Conservation (phyloP, 1,284 basidiomycete species). For the Malassezia obtusa region DNA sequence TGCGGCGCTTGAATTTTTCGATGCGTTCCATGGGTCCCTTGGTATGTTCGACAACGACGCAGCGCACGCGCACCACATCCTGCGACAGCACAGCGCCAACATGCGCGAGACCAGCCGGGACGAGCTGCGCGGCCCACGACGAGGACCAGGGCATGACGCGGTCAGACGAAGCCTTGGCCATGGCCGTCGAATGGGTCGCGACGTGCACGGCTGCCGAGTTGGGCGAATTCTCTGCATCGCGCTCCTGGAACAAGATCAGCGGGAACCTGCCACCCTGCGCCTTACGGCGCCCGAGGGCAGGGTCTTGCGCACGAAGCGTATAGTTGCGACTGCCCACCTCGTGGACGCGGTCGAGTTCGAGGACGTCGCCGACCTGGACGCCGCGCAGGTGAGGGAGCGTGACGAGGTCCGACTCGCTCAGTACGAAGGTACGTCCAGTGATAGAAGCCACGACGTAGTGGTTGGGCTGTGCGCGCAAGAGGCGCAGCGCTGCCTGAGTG, state of each 20-base stretch:
- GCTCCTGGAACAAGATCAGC: not conserved
- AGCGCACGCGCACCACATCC: conserved; percentile 59
- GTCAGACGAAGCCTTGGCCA: not conserved
- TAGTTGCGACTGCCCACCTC: conserved; percentile 91
- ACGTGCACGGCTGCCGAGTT: not conserved
- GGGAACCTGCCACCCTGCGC: conserved; percentile 14
- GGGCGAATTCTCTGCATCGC: not conserved
- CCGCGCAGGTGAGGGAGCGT: conserved; percentile 74
- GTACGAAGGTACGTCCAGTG: conserved; percentile 73
- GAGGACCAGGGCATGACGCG: conserved; percentile 19
- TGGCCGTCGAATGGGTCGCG: conserved; percentile 1
- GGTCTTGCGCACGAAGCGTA: conserved; percentile 60
- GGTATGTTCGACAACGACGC: conserved; percentile 91
- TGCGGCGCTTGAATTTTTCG: conserved; percentile 92
- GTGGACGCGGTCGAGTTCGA: conserved; percentile 74
- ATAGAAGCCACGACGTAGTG: conserved; percentile 84
- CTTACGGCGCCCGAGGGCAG: conserved; percentile 18
- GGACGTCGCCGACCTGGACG: conserved; percentile 64
- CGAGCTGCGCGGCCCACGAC: conserved; percentile 33
- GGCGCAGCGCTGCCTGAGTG: conserved; percentile 40
- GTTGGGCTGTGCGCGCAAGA: conserved; percentile 58
- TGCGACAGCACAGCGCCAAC: conserved; percentile 29
- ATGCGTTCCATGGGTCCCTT: conserved; percentile 82
- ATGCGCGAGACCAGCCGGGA: conserved; percentile 37
- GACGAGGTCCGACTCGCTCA: conserved; percentile 78